A percentile compares a stretch with the other conserved stretches of the same genome.
phyloP scores from a whole-genome alignment of 2,329 filamentous ascomycete genomes.

The Trichoderma arundinaceum region DNA sequence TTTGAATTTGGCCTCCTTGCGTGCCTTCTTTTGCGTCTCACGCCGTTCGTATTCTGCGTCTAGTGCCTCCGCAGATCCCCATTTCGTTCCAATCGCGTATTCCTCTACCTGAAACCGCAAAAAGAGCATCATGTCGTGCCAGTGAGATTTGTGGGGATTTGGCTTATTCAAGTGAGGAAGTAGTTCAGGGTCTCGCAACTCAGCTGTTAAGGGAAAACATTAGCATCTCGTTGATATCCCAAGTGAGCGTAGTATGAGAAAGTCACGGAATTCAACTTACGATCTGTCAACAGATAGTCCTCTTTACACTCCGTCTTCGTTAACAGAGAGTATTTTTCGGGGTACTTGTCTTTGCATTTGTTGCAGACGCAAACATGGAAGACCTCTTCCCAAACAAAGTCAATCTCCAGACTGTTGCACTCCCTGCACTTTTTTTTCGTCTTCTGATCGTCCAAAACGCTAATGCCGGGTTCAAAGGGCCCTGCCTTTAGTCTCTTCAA shows the following conservation, averaged over 20 bases:
- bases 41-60: slow-evolving; percentile 87
- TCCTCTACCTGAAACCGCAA: slow-evolving; percentile 92
- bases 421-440: slow-evolving; percentile 80
- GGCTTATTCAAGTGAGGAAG: slow-evolving; percentile 86
- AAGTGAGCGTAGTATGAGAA: not conserved
- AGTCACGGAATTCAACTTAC: slow-evolving; percentile 54
- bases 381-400: slow-evolving; percentile 92
- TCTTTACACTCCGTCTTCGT: slow-evolving; percentile 97
- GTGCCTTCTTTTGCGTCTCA: slow-evolving; percentile 77
- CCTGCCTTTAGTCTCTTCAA: slow-evolving; percentile 76
- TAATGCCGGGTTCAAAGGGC: slow-evolving; percentile 88
- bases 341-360: slow-evolving; percentile 83
- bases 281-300: slow-evolving; percentile 93
- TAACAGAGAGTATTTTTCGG: slow-evolving; percentile 91
- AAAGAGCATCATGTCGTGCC: slow-evolving; percentile 99
- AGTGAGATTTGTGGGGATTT: slow-evolving; percentile 94
- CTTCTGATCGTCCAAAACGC: slow-evolving; percentile 67
- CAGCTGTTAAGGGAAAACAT: slow-evolving; percentile 58
- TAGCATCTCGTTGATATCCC: not conserved
- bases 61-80: slow-evolving; percentile 83
- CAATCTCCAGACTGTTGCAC: slow-evolving; percentile 83
- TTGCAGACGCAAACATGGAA: slow-evolving; percentile 78
- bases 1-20: slow-evolving; percentile 92
- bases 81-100: slow-evolving; percentile 88
- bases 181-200: slow-evolving; percentile 85